Percentiles rank a stretch among this genome's conserved stretches.
Evolutionary conservation across 164 flowering plant species (phyloP).

Genomic region (Pachysandra terminalis): DNA sequence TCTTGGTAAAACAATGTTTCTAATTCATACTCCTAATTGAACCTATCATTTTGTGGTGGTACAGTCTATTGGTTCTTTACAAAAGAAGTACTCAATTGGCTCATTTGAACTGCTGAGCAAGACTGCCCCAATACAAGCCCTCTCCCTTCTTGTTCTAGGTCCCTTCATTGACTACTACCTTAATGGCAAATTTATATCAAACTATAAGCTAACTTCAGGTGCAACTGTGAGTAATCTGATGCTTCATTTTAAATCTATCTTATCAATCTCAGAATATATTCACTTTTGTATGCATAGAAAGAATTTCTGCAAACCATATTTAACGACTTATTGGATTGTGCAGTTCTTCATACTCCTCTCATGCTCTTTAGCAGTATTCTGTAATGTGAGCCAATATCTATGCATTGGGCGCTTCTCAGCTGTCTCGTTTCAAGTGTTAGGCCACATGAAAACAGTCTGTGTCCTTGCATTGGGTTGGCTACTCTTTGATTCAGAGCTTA

Average conservation of each 20-base stretch:
- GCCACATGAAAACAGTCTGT: no score
- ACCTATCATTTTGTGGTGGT: slow-evolving; percentile 6
- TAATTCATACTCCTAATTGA: background rate
- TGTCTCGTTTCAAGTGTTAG: no score
- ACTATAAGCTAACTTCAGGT: slow-evolving; percentile 57
- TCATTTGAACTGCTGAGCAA: no score
- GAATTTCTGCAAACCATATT: background rate
- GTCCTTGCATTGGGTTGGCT: no score
- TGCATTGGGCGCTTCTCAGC: no score
- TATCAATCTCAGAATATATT: background rate
- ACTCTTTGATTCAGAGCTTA: no score
- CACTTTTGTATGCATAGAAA: background rate
- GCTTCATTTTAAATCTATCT: background rate
- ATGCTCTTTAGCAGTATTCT: slow-evolving; percentile 51
- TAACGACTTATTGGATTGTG: slow-evolving; percentile 3
- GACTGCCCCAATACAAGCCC: slow-evolving; percentile 66
- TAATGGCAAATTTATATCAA: slow-evolving; percentile 68
- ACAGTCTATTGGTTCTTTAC: no score
- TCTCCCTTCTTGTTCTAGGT: slow-evolving; percentile 78
- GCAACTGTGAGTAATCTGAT: slow-evolving; percentile 51
- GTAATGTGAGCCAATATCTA: slow-evolving; percentile 52
- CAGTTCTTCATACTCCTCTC: no score
- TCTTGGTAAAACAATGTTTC: background rate
- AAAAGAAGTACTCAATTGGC: no score
- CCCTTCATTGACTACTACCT: no score